Evolutionary conservation across 192 early-diverging fungal species (phyloP).

Genomic region (Endogone sp.): DNA sequence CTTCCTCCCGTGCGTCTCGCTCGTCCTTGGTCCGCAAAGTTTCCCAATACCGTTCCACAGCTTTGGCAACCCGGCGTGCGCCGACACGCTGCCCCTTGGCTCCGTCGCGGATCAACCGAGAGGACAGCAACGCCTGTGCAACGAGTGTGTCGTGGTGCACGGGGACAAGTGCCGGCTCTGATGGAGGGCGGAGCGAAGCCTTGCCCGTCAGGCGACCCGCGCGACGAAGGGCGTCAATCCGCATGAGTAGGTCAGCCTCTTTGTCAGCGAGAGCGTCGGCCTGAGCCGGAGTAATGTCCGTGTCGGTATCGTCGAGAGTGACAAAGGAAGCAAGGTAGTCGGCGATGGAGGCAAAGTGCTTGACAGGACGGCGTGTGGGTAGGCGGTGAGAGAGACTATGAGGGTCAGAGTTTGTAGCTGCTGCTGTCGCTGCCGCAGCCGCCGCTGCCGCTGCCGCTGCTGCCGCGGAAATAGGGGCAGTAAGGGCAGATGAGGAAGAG

Average conservation of each 20-base stretch:
- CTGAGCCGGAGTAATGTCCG: slow-evolving; percentile 50
- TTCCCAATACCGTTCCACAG: slow-evolving; percentile 53
- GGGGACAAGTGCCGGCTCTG: slow-evolving; percentile 30
- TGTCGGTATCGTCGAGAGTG: slow-evolving; percentile 47
- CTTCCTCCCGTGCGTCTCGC: slow-evolving; percentile 41
- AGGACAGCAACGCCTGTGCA: slow-evolving; percentile 25
- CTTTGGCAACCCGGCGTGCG: slow-evolving; percentile 46
- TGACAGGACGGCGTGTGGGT: slow-evolving; percentile 12
- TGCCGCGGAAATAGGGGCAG: slow-evolving; percentile 12
- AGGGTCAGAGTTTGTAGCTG: slow-evolving; percentile 1
- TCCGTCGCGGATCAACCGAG: slow-evolving; percentile 34
- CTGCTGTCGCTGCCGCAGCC: slow-evolving; percentile 6
- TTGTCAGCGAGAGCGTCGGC: slow-evolving; percentile 25
- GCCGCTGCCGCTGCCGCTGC: slow-evolving; percentile 9
- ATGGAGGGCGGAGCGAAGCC: slow-evolving; percentile 23
- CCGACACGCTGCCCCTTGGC: slow-evolving; percentile 35
- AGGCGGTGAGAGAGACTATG: background rate
- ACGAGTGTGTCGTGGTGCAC: slow-evolving; percentile 43
- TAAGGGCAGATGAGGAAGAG: slow-evolving; percentile 7
- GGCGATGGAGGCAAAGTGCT: slow-evolving; percentile 33
- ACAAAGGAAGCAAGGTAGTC: slow-evolving; percentile 52
- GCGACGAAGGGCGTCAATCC: slow-evolving; percentile 35
- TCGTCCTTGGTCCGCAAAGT: slow-evolving; percentile 47
- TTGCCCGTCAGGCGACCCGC: slow-evolving; percentile 45
- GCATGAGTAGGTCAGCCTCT: slow-evolving; percentile 36